phyloP scores from a whole-genome alignment of 2,329 filamentous ascomycete genomes.

The Phoma sp. region DNA sequence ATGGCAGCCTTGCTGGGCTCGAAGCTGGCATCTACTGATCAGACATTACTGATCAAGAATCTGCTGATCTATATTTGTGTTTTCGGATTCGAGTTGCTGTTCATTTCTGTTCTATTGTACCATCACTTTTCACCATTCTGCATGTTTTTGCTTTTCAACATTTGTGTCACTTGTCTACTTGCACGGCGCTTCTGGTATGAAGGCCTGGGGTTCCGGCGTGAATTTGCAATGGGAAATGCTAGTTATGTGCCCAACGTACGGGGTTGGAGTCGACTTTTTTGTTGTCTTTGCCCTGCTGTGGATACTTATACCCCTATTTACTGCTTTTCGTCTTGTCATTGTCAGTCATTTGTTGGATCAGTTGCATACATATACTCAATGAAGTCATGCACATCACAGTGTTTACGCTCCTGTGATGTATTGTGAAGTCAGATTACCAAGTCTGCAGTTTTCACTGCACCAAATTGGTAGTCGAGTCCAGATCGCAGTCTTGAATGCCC shows the following conservation, averaged over 20 bases:
- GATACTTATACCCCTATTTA: conserved; percentile 19
- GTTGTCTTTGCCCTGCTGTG: conserved; percentile 7
- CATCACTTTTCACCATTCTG: neutral
- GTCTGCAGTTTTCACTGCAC: too few relatives aligned
- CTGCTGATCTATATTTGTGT: too few relatives aligned
- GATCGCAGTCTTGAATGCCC: too few relatives aligned
- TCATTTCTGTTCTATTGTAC: neutral
- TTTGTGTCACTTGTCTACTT: neutral
- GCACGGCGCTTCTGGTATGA: conserved; percentile 7
- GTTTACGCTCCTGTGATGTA: neutral
- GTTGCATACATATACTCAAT: conserved; percentile 1
- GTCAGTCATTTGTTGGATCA: conserved; percentile 11
- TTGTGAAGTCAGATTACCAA: neutral
- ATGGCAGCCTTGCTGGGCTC: conserved; percentile 30
- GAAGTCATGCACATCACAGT: neutral
- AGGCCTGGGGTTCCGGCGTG: neutral
- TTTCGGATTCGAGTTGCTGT: too few relatives aligned
- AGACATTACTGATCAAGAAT: too few relatives aligned
- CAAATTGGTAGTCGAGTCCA: too few relatives aligned
- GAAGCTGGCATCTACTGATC: conserved; percentile 16
- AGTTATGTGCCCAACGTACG: neutral
- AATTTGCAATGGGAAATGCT: conserved; percentile 3
- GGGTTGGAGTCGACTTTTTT: neutral
- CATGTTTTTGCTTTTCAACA: neutral
- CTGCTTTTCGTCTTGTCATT: conserved; percentile 15